Base-by-base conservation (phyloP, 805 yeast genomes). In the Pichia insulana region DNA sequence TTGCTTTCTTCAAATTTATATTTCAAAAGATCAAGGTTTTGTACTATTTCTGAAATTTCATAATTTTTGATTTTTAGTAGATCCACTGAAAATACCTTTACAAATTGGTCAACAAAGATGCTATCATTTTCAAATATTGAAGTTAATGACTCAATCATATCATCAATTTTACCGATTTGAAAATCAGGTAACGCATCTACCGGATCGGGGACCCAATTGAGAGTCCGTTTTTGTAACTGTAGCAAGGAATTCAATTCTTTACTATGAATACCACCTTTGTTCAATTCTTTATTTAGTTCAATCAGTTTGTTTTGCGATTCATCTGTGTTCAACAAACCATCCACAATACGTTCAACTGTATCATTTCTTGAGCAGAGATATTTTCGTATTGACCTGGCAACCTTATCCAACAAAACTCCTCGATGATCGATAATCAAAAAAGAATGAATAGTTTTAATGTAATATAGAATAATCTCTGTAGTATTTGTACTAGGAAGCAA, bases 111-210 rank as follows among this genome's bases (percentile, higher is more conserved):
- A 36, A 84, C 70, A 49, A 86, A 81, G 1, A 73, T 65, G 13
- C 74, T 80, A 49, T 80, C 80, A 48, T 78, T 71, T 37, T 84
- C 90, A 60, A 78, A 83, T 1, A 87, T 74, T 1, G 89, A 76
- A 2, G 83, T 69, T 27, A 87, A 64, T 0, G 86, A 74, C 48
- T 79, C 87, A 18, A 87, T 77, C 5, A 80, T 72, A 53, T 85
- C 95, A 34, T 75, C 72, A 18, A 73, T 76, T 36, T 71, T 69
- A 10, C 70, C 71, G 46, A 76, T 74, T 36, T 74, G 71, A 63
- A 83, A 87, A 58, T 86, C 95, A 0, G 89, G 85, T n/a, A 88
- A 71, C 0, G 96, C 94, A 62, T 87, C 96, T 13, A 84, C 71
- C 0, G 96, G 96, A 51, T 85, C 95, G 0, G 96, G 96, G 8